Base-by-base conservation (phyloP, 805 yeast genomes). In the Helenozyma baotianmanensis region DNA sequence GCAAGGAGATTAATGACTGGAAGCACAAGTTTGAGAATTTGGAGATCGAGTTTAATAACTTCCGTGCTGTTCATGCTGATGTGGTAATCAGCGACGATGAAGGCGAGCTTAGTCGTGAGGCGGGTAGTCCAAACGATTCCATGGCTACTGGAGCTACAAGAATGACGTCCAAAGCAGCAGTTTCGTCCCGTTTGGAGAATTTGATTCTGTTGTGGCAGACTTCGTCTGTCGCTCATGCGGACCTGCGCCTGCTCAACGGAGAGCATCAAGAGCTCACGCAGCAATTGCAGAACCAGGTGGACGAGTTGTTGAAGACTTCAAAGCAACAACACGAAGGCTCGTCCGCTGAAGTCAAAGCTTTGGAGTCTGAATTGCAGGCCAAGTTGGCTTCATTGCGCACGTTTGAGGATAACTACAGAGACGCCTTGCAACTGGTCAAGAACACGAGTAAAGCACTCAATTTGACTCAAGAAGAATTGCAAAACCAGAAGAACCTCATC, bases 401-500 rank as follows among this genome's bases (percentile, higher is more conserved):
- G 19, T 58, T 72, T 32, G 90, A 86, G 56, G 72, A 64, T 6
- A 80, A 82, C 50, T 86, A 84, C 60, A 74, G 74, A 42, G 78
- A 80, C 47, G 82, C 92, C 1, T 58, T 84, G 34, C 78, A 76
- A 41, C 77, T 86, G 15, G 80, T 85, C 21, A 76, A 76, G 45
- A 85, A 80, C 53, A 79, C 90, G 10, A 80, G 82, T 35, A 75
- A 72, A 41, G 95, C 96, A 0, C 68, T 88, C 35, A 76, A 76
- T 29, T 51, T 80, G 43, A 80, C 90, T 7, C 87, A 87, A 48
- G 75, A 71, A 28, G 96, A 88, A 55, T 60, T 82, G 38, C 68
- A 69, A 21, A 76, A 70, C 51, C 79, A 76, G 51, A 80, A 74
- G 47, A 76, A 70, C 10, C 47, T 65, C 13, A 72, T 78, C 38